A percentile compares a stretch with the other conserved stretches of the same genome.
Conservation (phyloP, 805 yeast species). For the Metschnikowia anglica region DNA sequence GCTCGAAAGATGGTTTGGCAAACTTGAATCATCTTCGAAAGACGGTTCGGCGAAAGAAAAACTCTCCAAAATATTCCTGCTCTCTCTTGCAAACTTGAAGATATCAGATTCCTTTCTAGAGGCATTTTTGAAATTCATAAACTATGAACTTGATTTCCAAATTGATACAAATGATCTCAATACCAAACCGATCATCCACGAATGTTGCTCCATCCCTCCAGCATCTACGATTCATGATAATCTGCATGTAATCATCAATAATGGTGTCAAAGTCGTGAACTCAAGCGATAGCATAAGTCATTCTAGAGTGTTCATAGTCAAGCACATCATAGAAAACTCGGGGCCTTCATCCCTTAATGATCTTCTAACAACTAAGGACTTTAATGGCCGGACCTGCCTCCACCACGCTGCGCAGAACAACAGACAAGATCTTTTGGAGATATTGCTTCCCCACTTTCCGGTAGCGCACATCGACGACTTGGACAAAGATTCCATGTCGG, state of each 20-base stretch:
- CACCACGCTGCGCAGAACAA: slow-evolving; percentile 78
- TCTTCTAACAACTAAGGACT: slow-evolving; percentile 47
- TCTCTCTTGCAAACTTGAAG: slow-evolving; percentile 61
- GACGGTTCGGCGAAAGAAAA: slow-evolving; percentile 23
- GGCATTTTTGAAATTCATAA: slow-evolving; percentile 45
- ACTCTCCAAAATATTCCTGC: slow-evolving; percentile 69
- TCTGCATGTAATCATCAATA: slow-evolving; percentile 40
- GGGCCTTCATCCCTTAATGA: slow-evolving; percentile 19
- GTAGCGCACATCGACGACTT: slow-evolving; percentile 45
- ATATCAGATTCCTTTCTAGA: slow-evolving; percentile 63
- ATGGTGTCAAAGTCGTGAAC: slow-evolving; percentile 42
- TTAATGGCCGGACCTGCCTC: slow-evolving; percentile 75
- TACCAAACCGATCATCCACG: slow-evolving; percentile 74
- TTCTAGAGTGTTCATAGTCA: slow-evolving; percentile 37
- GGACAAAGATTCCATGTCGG: slow-evolving; percentile 78
- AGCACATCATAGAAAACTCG: slow-evolving; percentile 31
- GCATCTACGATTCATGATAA: slow-evolving; percentile 32
- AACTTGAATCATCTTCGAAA: slow-evolving; percentile 28
- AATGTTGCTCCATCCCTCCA: slow-evolving; percentile 48
- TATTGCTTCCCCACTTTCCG: slow-evolving; percentile 41
- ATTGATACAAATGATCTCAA: slow-evolving; percentile 62
- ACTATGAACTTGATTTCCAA: slow-evolving; percentile 55
- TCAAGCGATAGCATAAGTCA: slow-evolving; percentile 40
- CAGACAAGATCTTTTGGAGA: slow-evolving; percentile 43
- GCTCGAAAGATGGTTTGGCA: slow-evolving; percentile 41